These are phyloP conservation scores for Psilocybe cubensis DNA, from an alignment of 768 basidiomycete genomes.

Conservation along the genomic window DNA sequence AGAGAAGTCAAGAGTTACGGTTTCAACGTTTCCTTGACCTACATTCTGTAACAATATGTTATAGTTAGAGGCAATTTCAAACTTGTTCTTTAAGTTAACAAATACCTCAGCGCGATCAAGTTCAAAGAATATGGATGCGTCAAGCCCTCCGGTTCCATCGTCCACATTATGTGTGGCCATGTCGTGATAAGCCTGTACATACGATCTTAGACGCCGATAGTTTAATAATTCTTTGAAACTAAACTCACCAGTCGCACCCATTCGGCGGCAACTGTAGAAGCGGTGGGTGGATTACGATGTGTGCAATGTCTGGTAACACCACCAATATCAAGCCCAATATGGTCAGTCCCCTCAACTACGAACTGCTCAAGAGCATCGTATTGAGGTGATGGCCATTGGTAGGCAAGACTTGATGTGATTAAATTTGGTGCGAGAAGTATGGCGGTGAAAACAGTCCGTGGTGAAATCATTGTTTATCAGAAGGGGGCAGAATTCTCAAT, in stretches of 20 bases:
- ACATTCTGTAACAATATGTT: constrained; percentile 34
- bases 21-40: constrained; percentile 39
- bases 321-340: constrained; percentile 34
- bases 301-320: constrained; percentile 33
- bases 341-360: constrained; percentile 34
- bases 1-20: constrained; percentile 36
- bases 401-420: not conserved
- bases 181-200: constrained; percentile 42
- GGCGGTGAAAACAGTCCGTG: not conserved
- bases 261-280: constrained; percentile 39
- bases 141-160: constrained; percentile 43
- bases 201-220: not conserved
- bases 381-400: constrained; percentile 36
- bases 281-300: constrained; percentile 16
- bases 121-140: constrained; percentile 45
- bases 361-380: constrained; percentile 39
- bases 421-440: not conserved
- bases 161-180: constrained; percentile 39
- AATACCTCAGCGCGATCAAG: constrained; percentile 37
- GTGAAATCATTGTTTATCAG: not conserved
- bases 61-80: not conserved
- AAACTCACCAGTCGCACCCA: constrained; percentile 42
- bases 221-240: not conserved
- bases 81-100: not conserved
- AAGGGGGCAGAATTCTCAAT: not conserved